Conservation (phyloP, 306 rosid species). For the Vachellia collinsii region DNA sequence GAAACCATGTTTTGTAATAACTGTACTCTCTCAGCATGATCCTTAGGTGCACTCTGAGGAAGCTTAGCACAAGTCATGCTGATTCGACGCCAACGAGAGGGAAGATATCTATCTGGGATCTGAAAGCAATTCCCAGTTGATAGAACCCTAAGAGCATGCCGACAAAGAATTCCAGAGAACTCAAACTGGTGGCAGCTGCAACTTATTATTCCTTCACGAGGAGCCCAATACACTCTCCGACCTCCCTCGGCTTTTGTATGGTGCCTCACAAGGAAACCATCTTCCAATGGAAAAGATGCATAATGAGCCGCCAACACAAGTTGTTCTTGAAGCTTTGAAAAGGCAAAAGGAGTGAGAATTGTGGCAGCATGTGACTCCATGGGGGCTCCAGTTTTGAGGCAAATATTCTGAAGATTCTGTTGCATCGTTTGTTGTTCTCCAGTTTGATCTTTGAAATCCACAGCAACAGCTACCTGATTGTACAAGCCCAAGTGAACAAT, state of each 20-base stretch:
- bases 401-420: constrained; percentile 94
- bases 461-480: constrained; percentile 86
- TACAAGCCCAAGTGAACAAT: constrained; percentile 37
- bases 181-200: constrained; percentile 96
- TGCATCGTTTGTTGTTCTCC: constrained; percentile 99
- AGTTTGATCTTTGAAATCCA: constrained; percentile 95
- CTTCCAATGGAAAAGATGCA: constrained; percentile 86
- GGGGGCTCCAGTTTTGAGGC: constrained; percentile 97
- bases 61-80: constrained; percentile 67
- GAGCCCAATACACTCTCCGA: constrained; percentile 77
- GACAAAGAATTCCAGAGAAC: constrained; percentile 91
- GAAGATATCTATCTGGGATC: constrained; percentile 91
- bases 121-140: constrained; percentile 95
- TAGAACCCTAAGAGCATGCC: constrained; percentile 90
- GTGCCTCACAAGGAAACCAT: constrained; percentile 92
- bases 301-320: constrained; percentile 97
- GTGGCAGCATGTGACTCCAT: constrained; percentile 97
- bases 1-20: constrained; percentile 75
- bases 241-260: constrained; percentile 94
- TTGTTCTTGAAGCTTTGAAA: constrained; percentile 94
- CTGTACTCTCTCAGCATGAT: constrained; percentile 74
- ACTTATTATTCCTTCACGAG: constrained; percentile 83
- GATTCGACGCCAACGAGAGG: constrained; percentile 88
- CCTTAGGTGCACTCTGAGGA: constrained; percentile 58
- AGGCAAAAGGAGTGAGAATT: constrained; percentile 86